Percentiles rank a stretch among this genome's conserved stretches.
Evolutionary conservation across 2,329 filamentous ascomycete genomes (phyloP).

Genomic region (Apiospora phragmitis): DNA sequence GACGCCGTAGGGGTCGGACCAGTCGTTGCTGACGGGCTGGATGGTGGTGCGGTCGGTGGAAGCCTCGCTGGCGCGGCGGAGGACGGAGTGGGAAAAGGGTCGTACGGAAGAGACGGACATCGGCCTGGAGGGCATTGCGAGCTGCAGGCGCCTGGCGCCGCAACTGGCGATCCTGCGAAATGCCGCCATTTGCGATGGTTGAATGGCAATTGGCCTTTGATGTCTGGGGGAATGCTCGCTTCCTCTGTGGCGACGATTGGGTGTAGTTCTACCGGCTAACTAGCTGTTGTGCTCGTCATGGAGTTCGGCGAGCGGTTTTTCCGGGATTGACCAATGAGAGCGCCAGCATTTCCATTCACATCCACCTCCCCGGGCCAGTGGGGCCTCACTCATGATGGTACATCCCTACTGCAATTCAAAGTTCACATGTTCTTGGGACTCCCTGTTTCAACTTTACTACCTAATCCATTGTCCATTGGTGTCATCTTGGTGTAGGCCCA

Average conservation of each 20-base stretch:
- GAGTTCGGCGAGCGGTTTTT: slow-evolving; percentile 10
- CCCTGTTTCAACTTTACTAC: background rate
- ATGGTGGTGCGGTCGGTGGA: slow-evolving; percentile 60
- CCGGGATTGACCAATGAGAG: slow-evolving; percentile 5
- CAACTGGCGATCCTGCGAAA: slow-evolving; percentile 73
- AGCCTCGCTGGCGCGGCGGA: slow-evolving; percentile 63
- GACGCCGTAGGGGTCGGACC: slow-evolving; percentile 50
- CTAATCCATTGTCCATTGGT: background rate
- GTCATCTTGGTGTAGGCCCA: background rate
- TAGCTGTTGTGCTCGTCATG: slow-evolving; percentile 9
- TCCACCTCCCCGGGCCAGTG: background rate
- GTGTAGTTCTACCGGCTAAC: slow-evolving; percentile 12
- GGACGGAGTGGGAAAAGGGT: slow-evolving; percentile 64
- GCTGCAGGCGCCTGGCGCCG: slow-evolving; percentile 64
- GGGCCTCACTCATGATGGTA: background rate
- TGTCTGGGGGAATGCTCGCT: slow-evolving; percentile 2
- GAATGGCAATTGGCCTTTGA: slow-evolving; percentile 28
- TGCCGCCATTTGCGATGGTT: slow-evolving; percentile 60
- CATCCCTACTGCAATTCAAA: no score
- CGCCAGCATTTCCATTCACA: background rate
- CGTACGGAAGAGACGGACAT: slow-evolving; percentile 36
- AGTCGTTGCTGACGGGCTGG: slow-evolving; percentile 59
- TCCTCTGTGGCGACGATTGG: slow-evolving; percentile 13
- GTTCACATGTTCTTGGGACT: no score
- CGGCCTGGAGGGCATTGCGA: slow-evolving; percentile 26